Base-by-base conservation (phyloP, 2,329 filamentous ascomycete species). In the Celoporthe dispersa region DNA sequence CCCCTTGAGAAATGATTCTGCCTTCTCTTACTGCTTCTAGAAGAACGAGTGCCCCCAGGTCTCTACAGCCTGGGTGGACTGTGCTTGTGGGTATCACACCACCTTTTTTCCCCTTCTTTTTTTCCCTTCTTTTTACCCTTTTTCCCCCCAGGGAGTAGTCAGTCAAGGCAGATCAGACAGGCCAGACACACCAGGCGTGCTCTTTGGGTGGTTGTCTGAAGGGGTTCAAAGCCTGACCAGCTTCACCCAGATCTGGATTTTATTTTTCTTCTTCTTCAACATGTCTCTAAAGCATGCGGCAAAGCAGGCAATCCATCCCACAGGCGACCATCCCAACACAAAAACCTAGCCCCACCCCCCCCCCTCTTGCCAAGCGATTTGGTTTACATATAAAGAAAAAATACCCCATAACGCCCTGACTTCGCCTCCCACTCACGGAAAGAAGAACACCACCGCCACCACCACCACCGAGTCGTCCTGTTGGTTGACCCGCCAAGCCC, bases 401-500 rank as follows among this genome's bases (percentile, higher is more conserved):
- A 25, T n/a, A 48, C 22, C 35, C 66, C 25, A 33, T 39, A 68
- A 61, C 55, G 55, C 66, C 44, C 39, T n/a, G 9, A 48, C 51
- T 35, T 62, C 14, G 4, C 22, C 31, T 25, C 25, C 11, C 22
- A 5, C 16, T 55, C 33, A 33, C 9, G 7, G 14, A 12, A 2
- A 48, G 28, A 44, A 44, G 33, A 66, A 67, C 28, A 63, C 12
- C 59, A n/a, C 44, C 19, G 9, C 44, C 19, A 48, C 44, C 44
- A 48, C 19, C 41, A 22, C 16, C 41, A 48, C 65, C 41, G 44
- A 65, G 67, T 63, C 66, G 44, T 59, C 44, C 61, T 59, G 53
- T 65, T 61, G 59, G 41, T 66, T 62, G 70, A 44, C 55, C 68
- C 51, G 22, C 62, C 55, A 33, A 35, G 35, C 35, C 35, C 35